These are phyloP conservation scores for Leccinum ochraceum DNA, from an alignment of 768 basidiomycete species.

Conservation along the genomic window DNA sequence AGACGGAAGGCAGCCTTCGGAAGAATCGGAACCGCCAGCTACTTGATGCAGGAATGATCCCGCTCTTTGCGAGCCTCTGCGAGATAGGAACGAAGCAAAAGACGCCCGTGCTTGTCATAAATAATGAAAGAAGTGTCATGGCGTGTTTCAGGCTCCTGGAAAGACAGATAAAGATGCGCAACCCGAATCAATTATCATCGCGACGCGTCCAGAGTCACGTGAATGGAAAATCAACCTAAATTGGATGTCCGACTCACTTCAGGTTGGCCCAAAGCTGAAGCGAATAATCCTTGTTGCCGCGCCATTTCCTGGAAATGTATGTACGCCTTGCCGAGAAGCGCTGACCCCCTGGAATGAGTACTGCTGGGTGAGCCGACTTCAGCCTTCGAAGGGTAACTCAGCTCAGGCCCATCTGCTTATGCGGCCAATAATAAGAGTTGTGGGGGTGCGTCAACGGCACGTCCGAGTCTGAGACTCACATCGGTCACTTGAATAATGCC, in stretches of 20 bases:
- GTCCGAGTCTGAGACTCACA: not conserved
- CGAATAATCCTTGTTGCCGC: too few relatives aligned
- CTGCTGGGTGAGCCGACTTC: too few relatives aligned
- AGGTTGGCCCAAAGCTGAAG: too few relatives aligned
- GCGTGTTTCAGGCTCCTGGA: not conserved
- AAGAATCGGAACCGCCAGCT: constrained; percentile 7
- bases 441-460: too few relatives aligned
- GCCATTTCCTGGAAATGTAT: too few relatives aligned
- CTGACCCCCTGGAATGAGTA: too few relatives aligned
- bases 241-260: constrained; percentile 50
- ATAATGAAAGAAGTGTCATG: constrained; percentile 27
- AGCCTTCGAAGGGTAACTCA: too few relatives aligned
- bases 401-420: too few relatives aligned
- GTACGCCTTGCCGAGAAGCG: too few relatives aligned
- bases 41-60: constrained; percentile 15
- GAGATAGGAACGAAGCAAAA: constrained; percentile 30
- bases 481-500: constrained; percentile 61
- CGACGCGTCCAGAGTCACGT: constrained; percentile 24
- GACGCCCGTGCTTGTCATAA: constrained; percentile 26
- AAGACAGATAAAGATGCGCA: not conserved
- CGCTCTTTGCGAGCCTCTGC: constrained; percentile 26
- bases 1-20: not conserved
- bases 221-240: constrained; percentile 20
- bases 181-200: not conserved
- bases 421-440: too few relatives aligned